Evolutionary conservation across 2,329 filamentous ascomycete genomes (phyloP), one percentile per base, ranked within the genome.

Genomic region (Clathrospora elynae): DNA sequence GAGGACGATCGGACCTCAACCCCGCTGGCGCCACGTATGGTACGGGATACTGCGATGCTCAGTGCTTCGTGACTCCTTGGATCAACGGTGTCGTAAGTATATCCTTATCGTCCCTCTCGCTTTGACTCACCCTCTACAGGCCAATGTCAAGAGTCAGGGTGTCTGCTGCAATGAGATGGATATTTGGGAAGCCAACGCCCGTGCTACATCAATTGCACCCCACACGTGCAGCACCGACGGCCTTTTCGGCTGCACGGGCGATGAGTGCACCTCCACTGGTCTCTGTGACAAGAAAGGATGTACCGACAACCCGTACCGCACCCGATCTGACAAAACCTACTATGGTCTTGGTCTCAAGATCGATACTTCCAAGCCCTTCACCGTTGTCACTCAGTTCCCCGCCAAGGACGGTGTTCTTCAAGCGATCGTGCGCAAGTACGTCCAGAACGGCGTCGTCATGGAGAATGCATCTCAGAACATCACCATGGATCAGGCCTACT

Each of bases 381-480:
- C 83, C 6, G 82, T 87, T 16, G 80, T 86, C 43, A 87, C 84
- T 7, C 83, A 86, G 67, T 87, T 87, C 73, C 68, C 82, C 54
- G 80, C 79, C 39, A 80, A 76, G 35, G 66, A 75, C 46, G 82
- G 83, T 42, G 69, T 72, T 7, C 79, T 86, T 34, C 74, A 71
- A 37, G 78, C 83, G 67, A 84, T 87, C 66, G 78, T 78, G 57
- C 81, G 84, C 57, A 76, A 84, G 68, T 87, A 86, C 66, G 77
- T 84, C 43, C 84, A 87, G 71, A 71, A 81, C 66, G 81, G 80
- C 53, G 72, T 73, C 23, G 75, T 83, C 47, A 79, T 85, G 55
- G 71, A 77, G 55, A 84, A 85, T 71, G 75, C 78, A 6, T 61
- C 75, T 11, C 35, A 47, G 22, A 61, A 63, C 28, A 49, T 66